Conservation (phyloP, 371 early-diverging fungal species). For the Conidiobolus incongruus region DNA sequence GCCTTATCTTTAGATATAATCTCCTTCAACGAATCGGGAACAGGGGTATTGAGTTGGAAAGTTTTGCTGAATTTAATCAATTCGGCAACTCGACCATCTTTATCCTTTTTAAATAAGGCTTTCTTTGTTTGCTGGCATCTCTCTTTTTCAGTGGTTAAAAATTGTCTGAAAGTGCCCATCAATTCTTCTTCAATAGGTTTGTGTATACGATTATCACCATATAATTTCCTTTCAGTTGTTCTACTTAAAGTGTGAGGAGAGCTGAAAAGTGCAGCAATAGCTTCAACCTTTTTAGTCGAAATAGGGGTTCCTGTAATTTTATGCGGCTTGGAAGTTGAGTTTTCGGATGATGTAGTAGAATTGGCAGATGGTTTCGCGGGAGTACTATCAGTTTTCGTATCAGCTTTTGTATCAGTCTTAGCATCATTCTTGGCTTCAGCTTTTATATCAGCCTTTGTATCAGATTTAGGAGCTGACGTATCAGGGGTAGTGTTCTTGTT, state of each 20-base stretch:
- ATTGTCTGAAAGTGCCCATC: conserved; percentile 32
- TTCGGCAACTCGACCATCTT: conserved; percentile 51
- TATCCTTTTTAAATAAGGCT: conserved; percentile 34
- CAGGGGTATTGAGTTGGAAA: conserved; percentile 48
- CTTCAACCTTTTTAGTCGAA: conserved; percentile 2
- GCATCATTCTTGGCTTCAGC: neutral
- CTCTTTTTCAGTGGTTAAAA: conserved; percentile 52
- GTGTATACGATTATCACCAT: conserved; percentile 5
- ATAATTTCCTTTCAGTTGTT: conserved; percentile 3
- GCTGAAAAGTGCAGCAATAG: conserved; percentile 2
- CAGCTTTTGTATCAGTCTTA: conserved; percentile 11
- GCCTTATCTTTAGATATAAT: conserved; percentile 24
- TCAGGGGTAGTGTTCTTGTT: conserved; percentile 7
- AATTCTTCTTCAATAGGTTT: conserved; percentile 30
- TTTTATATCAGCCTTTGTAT: too few relatives aligned
- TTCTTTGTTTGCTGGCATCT: conserved; percentile 54
- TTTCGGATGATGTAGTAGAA: conserved; percentile 1
- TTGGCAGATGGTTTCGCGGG: conserved; percentile 6
- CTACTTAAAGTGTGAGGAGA: neutral
- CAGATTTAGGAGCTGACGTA: too few relatives aligned
- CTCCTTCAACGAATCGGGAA: conserved; percentile 50
- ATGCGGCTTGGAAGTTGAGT: conserved; percentile 5
- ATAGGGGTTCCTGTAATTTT: conserved; percentile 1
- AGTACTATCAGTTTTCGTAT: conserved; percentile 5
- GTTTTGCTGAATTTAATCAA: conserved; percentile 51